Percentiles rank a stretch among this genome's conserved stretches.
phyloP scores from a whole-genome alignment of 768 basidiomycete species.

The Mycena indigotica region DNA sequence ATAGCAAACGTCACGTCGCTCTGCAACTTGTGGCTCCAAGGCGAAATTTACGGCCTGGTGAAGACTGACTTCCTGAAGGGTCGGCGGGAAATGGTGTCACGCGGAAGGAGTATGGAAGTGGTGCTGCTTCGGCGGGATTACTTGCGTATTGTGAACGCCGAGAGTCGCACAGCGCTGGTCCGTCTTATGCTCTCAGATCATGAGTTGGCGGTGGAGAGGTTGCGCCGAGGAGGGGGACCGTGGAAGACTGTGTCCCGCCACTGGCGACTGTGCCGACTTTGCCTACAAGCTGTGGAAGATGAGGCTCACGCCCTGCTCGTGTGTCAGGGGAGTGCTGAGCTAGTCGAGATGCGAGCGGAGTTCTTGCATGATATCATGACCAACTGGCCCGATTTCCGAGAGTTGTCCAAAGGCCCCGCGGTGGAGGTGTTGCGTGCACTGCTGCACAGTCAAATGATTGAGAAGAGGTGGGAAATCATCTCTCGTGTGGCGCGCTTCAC shows the following conservation, averaged over 20 bases:
- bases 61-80: not conserved
- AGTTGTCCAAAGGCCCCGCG: too few relatives aligned
- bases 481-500: too few relatives aligned
- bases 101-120: not conserved
- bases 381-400: not conserved
- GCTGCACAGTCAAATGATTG: too few relatives aligned
- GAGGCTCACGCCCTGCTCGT: slow-evolving; percentile 4
- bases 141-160: slow-evolving; percentile 3
- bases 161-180: slow-evolving; percentile 2
- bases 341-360: not conserved
- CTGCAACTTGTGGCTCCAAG: not conserved
- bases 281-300: not conserved
- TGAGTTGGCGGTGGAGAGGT: slow-evolving; percentile 3
- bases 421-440: too few relatives aligned
- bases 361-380: slow-evolving; percentile 1
- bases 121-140: not conserved
- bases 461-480: too few relatives aligned
- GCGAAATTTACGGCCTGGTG: not conserved
- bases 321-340: not conserved
- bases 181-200: slow-evolving; percentile 9
- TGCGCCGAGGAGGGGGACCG: slow-evolving; percentile 1
- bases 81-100: not conserved
- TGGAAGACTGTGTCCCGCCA: not conserved
- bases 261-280: slow-evolving; percentile 4
- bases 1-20: too few relatives aligned